Evolutionary conservation across 2,329 filamentous ascomycete species (phyloP), one percentile per base, ranked within the genome.

Genomic region (Ambrosiella beaveri): DNA sequence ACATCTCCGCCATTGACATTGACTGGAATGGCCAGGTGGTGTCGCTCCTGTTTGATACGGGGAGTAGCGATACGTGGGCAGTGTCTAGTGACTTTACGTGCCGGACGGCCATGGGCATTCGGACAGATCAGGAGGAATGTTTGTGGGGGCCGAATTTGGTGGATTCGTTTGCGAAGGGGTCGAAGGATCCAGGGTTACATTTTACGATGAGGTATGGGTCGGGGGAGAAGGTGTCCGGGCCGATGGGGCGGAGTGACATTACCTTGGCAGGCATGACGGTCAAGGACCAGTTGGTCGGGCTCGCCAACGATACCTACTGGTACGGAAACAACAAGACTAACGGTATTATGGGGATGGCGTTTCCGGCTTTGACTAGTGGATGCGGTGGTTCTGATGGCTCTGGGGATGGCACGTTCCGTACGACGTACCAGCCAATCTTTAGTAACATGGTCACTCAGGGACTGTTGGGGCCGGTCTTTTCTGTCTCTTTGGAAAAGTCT

Each of bases 61-160:
- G 73, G 27, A 76, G 74, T 63, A 71, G 74, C 19, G 75, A 79
- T 61, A 78, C 75, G 0, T 78, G 75, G 75, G 69, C 71, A 1
- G 69, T 70, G 39, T 66, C 67, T 9, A 64, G 63, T 1, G 67
- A 69, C 37, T 76, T 75, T 61, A 64, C 65, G 49, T 78, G 75
- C 62, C 64, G 70, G 40, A 69, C 71, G 59, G 64, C 62, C n/a
- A 59, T 62, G 0, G 71, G 71, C 13, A 62, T 64, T 6, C 59
- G 64, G 7, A 65, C 66, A 27, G 62, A 67, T 1, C 66, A 68
- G 40, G 61, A 63, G 1, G 61, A 64, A 1, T 77, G 74, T 62
- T 66, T 65, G 2, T 75, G 77, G 55, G 74, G 75, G 0, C 64
- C 66, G 6, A 63, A 68, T 0, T 66, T 69, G 35, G 64, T 72